Base-by-base conservation (phyloP, 495 filamentous ascomycete species). In the Penicillium odoratum region DNA sequence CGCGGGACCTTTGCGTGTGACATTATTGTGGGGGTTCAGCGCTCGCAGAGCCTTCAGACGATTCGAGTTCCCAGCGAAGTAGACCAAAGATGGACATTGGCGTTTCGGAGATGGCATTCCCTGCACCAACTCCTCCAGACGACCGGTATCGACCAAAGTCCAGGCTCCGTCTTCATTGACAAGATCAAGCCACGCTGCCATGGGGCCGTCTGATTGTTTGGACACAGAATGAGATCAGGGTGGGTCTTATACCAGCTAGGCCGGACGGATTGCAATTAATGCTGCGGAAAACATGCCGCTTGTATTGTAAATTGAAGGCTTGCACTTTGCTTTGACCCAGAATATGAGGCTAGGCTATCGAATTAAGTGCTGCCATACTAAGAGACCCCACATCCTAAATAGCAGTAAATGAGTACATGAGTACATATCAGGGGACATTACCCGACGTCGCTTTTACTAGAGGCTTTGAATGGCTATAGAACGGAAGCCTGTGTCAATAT, bases 11-110 rank as follows among this genome's bases (percentile, higher is more conserved):
- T 48, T 57, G 18, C 57, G 54, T 25, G 55, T 64, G 18, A 64
- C 31, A 38, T 64, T 64, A 45, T 64, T 64, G 26, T 34, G 51
- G n/a, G 61, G 57, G 25, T 60, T 56, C 7, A 64, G 26, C 5
- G 61, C 53, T 25, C 31, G 38, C 4, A 64, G 51, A 15, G 61
- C 61, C 26, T 53, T 59, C 33, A 63, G 18, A 2, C 60, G 56
- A 48, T 31, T 56, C 5, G 11, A 29, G 48, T 54, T 59, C 8
- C 60, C 56, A 5, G 60, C 56, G 31, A 63, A 63, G 34, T 55
- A 56, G 4, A 63, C 18, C 26, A 63, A 36, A 15, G 21, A 11
- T 38, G 50, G 50, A n/a, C 29, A 42, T 43, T 52, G 34, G 6
- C 34, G 16, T 42, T 52, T 15, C 26, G 50, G 36, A 42, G 13